Percentiles rank a stretch among this genome's conserved stretches.
These are phyloP conservation scores for Suillus alpinus DNA, from an alignment of 768 basidiomycete species.

Conservation along the genomic window DNA sequence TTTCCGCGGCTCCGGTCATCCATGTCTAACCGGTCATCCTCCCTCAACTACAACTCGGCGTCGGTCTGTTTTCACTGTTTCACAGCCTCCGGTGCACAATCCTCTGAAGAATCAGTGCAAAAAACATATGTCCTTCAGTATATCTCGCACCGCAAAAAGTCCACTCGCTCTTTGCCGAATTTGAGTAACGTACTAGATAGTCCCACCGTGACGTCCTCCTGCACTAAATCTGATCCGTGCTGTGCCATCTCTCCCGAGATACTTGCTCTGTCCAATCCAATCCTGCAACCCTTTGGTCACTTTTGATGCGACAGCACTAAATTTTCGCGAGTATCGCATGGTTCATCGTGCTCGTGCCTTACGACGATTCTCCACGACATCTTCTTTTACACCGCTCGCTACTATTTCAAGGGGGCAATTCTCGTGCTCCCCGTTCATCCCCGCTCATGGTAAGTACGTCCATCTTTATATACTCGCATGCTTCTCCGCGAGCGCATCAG, in stretches of 20 bases:
- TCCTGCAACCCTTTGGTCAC: too few species aligned
- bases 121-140: neutral
- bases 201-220: too few species aligned
- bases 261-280: too few species aligned
- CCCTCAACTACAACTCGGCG: neutral
- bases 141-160: neutral
- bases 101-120: neutral
- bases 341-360: neutral
- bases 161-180: neutral
- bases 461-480: neutral
- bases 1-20: neutral
- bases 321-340: neutral
- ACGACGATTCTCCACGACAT: neutral
- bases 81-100: neutral
- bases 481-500: neutral
- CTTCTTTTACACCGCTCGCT: neutral
- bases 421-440: neutral
- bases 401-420: neutral
- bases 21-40: neutral
- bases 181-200: neutral
- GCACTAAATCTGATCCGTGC: neutral
- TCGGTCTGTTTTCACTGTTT: neutral
- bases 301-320: neutral
- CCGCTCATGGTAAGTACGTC: neutral
- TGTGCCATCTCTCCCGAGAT: neutral